Evolutionary conservation across 768 basidiomycete species (phyloP), one percentile per base, ranked within the genome.

Genomic region (Leccinellum luteum): DNA sequence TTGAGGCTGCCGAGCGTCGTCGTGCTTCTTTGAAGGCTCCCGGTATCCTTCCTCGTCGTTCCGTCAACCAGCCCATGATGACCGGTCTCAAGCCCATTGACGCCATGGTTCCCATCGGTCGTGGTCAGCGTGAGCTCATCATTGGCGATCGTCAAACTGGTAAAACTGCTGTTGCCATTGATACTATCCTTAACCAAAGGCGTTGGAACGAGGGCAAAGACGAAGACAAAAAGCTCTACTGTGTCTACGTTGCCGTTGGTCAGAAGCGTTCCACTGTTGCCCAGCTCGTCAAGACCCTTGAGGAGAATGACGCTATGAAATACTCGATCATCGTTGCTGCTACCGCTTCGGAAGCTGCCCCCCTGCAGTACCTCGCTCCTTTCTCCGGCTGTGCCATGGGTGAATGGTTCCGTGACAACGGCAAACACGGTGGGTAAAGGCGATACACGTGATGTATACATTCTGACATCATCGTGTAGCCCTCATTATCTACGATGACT

Each of bases 351-450:
- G 97, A 99, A 81, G 97, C 97, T 69, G 97, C 97, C 66, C 97
- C 97, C 66, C 84, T 99, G 56, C 97, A 99, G 75, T 99, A 98
- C 80, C 91, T 99, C 68, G 97, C 97, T 69, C 97, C 97, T 66
- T 99, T 99, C 93, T 96, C 97, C 66, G 97, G 97, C 63, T 96
- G 94, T 78, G 97, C 97, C 70, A 99, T 99, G 94, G 97, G 97
- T 75, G 97, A 99, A 81, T 99, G 96, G 96, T 99, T 99, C 97
- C 92, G 94, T 79, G 97, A 99, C 80, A 99, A 99, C 76, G 96
- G 94, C 81, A 98, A 96, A 81, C 97, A 99, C 78, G 95, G 90
- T 90, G 69, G 54, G 86, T 66, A 25, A 38, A n/a, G 30, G 2
- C 4, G 3, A n/a, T 48, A 51, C 19, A 23, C 7, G 23, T 43